Conservation (phyloP, 2,329 filamentous ascomycete genomes). For the Emericellopsis atlantica region DNA sequence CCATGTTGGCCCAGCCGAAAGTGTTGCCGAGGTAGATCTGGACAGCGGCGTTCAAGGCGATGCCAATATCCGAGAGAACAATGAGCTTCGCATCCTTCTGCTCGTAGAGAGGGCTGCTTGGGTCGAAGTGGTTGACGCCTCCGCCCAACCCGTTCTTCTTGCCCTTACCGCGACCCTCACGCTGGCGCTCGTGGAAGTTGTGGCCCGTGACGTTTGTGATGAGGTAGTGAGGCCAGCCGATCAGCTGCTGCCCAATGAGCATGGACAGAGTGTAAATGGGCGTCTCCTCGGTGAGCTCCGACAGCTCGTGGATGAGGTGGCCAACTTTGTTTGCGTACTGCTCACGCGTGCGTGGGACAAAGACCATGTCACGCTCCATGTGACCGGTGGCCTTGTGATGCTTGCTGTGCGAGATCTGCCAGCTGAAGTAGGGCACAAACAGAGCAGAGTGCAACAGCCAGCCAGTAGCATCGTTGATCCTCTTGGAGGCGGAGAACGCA, state of each 20-base stretch:
- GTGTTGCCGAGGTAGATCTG: slow-evolving; percentile 60
- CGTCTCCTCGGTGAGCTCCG: slow-evolving; percentile 88
- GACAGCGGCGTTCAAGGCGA: slow-evolving; percentile 46
- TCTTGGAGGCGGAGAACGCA: slow-evolving; percentile 86
- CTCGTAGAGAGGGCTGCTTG: slow-evolving; percentile 81
- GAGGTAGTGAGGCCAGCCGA: slow-evolving; percentile 90
- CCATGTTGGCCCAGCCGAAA: slow-evolving; percentile 75
- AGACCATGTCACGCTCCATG: slow-evolving; percentile 98
- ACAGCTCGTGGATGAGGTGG: slow-evolving; percentile 64
- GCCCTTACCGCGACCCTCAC: slow-evolving; percentile 84
- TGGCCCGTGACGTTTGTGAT: slow-evolving; percentile 89
- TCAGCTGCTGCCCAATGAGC: slow-evolving; percentile 73
- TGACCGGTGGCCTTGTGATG: slow-evolving; percentile 98
- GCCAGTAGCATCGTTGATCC: slow-evolving; percentile 82
- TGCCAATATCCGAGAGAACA: slow-evolving; percentile 72
- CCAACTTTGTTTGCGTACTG: slow-evolving; percentile 67
- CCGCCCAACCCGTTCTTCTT: slow-evolving; percentile 71
- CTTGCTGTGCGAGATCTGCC: slow-evolving; percentile 98
- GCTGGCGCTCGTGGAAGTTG: slow-evolving; percentile 83
- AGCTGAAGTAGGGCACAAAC: slow-evolving; percentile 95
- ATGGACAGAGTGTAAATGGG: slow-evolving; percentile 67
- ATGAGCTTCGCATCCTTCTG: slow-evolving; percentile 82
- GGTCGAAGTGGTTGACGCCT: slow-evolving; percentile 93
- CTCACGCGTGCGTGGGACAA: slow-evolving; percentile 84
- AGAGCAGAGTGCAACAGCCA: slow-evolving; percentile 84